Base-by-base conservation (phyloP, 768 basidiomycete species). In the Candolleomyces efflorescens region DNA sequence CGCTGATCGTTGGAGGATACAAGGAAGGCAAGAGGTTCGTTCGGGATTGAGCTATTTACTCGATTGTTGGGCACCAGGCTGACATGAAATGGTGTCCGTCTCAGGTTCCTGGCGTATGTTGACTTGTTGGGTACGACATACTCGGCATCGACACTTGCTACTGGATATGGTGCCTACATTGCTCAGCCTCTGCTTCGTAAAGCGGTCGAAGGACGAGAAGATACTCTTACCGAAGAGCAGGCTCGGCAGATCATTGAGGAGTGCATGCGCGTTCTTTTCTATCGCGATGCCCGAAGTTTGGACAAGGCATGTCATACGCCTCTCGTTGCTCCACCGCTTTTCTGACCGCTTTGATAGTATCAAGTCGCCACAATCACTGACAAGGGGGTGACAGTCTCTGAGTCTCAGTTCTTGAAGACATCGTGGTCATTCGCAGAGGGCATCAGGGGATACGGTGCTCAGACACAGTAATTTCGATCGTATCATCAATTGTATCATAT, bases 111-210 rank as follows among this genome's bases (percentile, higher is more conserved):
- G 49, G 85, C 93, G 5, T 98, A 87, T 67, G 95, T 99, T 47
- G 96, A 99, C 71, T 80, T 98, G 5, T 79, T 96, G 20, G 97
- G 96, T n/a, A 96, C 94, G 24, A 99, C 97, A 0, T 98, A 98
- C 71, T 81, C 89, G 9, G 86, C 96, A 2, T 87, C 94, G 13
- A 94, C 94, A 5, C 82, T 99, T 20, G 97, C 95, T 2, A 98
- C 97, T 0, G 96, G 97, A 0, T 97, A 92, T 71, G 97, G 96
- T 13, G 81, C 87, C 5, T 87, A 94, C 71, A 90, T 99, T 54
- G 97, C 97, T 5, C 89, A 93, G 64, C 97, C 97, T 0, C 75
- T 99, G 5, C 81, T 99, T 18, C 86, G 97, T 36, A 89, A 89
- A 60, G 93, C 90, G 13, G 93, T 95, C 41, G 95, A 99, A 71